Base-by-base conservation (phyloP, 192 early-diverging fungal species). In the Phlyctochytrium planicorne region DNA sequence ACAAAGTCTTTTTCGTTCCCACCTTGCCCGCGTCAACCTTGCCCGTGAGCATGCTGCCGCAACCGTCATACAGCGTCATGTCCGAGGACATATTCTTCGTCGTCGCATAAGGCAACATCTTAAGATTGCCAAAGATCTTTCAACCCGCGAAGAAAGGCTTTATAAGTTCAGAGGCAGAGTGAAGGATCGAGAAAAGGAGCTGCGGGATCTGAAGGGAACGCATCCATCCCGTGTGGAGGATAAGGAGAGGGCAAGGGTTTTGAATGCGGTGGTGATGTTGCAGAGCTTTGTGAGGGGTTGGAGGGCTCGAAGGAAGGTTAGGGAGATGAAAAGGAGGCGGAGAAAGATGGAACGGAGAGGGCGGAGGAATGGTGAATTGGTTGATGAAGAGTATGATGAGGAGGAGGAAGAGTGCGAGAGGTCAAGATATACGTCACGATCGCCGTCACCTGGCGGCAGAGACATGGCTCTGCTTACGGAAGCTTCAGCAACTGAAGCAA, bases 181-280 rank as follows among this genome's bases (percentile, higher is more conserved):
- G 34, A 33, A 53, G 31, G 35, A 24, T 23, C 53, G 34, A 25
- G 66, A 68, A 60, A 35, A 47, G 24, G 66, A 68, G 1, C 53
- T 68, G 2, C 33, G 20, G 2, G 17, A 36, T 2, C 35, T 68
- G 14, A 68, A 68, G 47, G 37, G 12, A 17, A 68, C 66, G 1
- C 66, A 68, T 30, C 10, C 34, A 12, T 32, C 55, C 23, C 30
- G 37, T 1, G 31, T 60, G 3, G 55, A 17, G n/a, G 32, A 68
- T 6, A 35, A 59, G n/a, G 23, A 25, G 20, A 60, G 14, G 12
- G 66, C 56, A 40, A 34, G 36, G 66, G 30, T 14, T 2, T 31
- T 14, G 16, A 32, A 60, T 20, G 66, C 66, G 27, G 53, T 37
- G 2, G 17, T 30, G 0, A 0, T 37, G 6, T 37, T 68, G 10